Percentiles rank a stretch among this genome's conserved stretches.
Conservation (phyloP, 2,329 filamentous ascomycete species). For the Colletotrichum sp. region DNA sequence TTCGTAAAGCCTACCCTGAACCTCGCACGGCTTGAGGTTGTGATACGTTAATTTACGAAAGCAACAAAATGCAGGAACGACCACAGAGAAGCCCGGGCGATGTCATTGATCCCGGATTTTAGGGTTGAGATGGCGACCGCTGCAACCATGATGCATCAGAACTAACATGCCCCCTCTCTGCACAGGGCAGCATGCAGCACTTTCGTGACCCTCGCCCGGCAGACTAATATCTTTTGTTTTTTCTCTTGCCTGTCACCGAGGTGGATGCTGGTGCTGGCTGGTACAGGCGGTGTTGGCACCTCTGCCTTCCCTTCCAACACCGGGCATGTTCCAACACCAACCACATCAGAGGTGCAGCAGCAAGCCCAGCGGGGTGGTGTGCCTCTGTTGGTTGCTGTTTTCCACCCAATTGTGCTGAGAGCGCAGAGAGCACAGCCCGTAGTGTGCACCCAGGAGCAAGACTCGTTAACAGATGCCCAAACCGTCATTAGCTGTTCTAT, state of each 20-base stretch:
- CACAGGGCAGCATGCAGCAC: not conserved
- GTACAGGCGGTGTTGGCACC: not conserved
- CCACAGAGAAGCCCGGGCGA: not conserved
- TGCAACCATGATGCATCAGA: not conserved
- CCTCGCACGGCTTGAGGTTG: not conserved
- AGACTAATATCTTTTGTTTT: not conserved
- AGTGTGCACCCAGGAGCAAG: not conserved
- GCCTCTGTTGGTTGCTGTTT: not conserved
- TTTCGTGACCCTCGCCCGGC: not conserved
- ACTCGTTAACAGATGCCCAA: not conserved
- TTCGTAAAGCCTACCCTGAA: not conserved
- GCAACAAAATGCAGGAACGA: not conserved
- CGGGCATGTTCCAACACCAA: not conserved
- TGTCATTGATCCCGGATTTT: not conserved
- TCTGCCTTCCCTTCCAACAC: not conserved
- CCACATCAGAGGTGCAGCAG: not conserved
- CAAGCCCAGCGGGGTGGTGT: not conserved
- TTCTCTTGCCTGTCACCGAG: not conserved
- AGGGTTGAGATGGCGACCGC: not conserved
- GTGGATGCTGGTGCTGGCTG: not conserved
- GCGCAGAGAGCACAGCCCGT: not conserved
- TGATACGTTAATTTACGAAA: slow-evolving; percentile 16
- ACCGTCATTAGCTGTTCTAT: not conserved
- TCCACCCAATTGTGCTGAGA: not conserved
- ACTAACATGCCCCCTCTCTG: not conserved